Base-by-base conservation (phyloP, 345 rosid species). In the Kernera saxatilis region DNA sequence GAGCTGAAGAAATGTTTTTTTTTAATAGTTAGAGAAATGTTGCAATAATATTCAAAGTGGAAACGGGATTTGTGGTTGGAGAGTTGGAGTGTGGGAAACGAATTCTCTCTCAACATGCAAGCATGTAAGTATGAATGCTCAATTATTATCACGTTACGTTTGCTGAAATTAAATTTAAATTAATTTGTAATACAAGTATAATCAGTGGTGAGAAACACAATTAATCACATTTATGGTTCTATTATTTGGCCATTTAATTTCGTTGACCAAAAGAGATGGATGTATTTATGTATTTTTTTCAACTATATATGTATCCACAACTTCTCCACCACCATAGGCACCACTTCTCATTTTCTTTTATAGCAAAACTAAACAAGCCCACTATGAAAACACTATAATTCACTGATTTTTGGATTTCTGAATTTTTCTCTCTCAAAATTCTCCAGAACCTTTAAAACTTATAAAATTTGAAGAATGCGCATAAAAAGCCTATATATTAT, bases 111-210 rank as follows among this genome's bases (percentile, higher is more conserved):
- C 21, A 46, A 32, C 59, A 50, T 65, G 46, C 58, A 48, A 21
- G 21, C 43, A 64, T 26, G n/a, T n/a, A 22, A 9, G 40, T 49
- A 37, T 30, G 26, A 67, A 21, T 68, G 43, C 41, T 67, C 51
- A 32, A 22, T 64, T 33, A 22, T 64, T 66, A 15, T 51, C 49
- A 66, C 49, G 60, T 66, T 66, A 51, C 49, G 27, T 37, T 51
- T 1, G 27, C 27, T 26, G 18, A 6, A 40, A 44, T 43, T 19
- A 22, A 30, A 30, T 21, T 8, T 14, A 54, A 22, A 26, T 51
- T 37, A 67, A 19, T 50, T 36, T 25, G 2, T 52, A 9, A 13
- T 43, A 55, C 12, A 3, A 54, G 7, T n/a, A 29, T 55, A 43
- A 10, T 43, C 18, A 41, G 55, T 57, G 37, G 37, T 25, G 33